phyloP scores from a whole-genome alignment of 2,329 filamentous ascomycete genomes.

The Clonostachys chloroleuca region DNA sequence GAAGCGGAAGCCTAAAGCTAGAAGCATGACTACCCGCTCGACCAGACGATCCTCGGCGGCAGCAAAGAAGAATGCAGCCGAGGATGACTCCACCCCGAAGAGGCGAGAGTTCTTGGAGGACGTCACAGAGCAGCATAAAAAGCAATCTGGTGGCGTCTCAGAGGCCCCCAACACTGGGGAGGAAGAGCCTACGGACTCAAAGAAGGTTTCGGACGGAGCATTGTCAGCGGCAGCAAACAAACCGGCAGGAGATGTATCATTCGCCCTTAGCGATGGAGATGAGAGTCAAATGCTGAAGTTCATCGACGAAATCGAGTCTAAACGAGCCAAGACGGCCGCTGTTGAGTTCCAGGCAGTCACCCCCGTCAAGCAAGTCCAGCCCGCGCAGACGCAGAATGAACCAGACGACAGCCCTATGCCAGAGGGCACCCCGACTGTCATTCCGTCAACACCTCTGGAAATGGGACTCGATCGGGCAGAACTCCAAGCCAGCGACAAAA shows the following conservation, averaged over 20 bases:
- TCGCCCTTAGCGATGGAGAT: slow-evolving; percentile 36
- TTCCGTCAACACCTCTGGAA: background rate
- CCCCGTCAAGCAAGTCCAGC: no score
- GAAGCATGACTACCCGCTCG: no score
- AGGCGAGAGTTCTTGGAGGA: no score
- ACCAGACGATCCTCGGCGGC: no score
- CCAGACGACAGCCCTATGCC: background rate
- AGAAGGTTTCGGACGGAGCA: slow-evolving; percentile 31
- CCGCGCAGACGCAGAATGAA: no score
- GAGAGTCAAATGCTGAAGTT: slow-evolving; percentile 43
- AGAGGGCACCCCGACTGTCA: background rate
- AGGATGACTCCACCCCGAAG: slow-evolving; percentile 4
- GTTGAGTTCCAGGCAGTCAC: no score
- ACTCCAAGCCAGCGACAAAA: slow-evolving; percentile 11
- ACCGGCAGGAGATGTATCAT: slow-evolving; percentile 21
- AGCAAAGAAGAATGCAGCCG: background rate
- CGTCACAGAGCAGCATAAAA: no score
- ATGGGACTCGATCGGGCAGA: background rate
- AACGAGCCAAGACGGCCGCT: background rate
- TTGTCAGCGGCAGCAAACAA: slow-evolving; percentile 1
- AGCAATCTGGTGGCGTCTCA: slow-evolving; percentile 4
- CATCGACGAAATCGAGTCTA: slow-evolving; percentile 43
- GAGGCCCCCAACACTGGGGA: slow-evolving; percentile 35
- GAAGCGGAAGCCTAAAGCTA: background rate
- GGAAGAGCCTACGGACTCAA: slow-evolving; percentile 46